phyloP scores from a whole-genome alignment of 495 filamentous ascomycete genomes.

The Neurospora sp. region DNA sequence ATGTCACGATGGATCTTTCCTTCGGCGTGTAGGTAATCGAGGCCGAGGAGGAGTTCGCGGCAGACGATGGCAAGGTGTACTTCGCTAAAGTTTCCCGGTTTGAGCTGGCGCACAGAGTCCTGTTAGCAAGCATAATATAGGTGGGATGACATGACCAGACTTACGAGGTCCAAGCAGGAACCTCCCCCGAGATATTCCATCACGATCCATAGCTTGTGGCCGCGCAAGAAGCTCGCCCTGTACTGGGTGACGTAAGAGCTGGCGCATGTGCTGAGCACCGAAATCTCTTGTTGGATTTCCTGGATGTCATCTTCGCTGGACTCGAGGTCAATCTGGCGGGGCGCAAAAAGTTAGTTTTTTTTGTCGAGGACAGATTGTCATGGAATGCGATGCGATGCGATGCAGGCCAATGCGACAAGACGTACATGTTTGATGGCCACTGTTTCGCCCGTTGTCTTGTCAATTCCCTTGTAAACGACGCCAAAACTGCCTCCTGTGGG shows the following conservation, averaged over 20 bases:
- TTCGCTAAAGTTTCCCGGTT: slow-evolving; percentile 86
- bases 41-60: slow-evolving; percentile 75
- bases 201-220: slow-evolving; percentile 96
- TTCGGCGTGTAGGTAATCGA: slow-evolving; percentile 89
- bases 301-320: slow-evolving; percentile 95
- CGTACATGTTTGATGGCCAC: slow-evolving; percentile 87
- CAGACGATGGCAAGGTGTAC: slow-evolving; percentile 91
- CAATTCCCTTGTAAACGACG: slow-evolving; percentile 90
- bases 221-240: slow-evolving; percentile 87
- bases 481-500: slow-evolving; percentile 80
- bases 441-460: slow-evolving; percentile 72
- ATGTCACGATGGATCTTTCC: slow-evolving; percentile 97
- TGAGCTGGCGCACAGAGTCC: slow-evolving; percentile 48
- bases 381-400: background rate
- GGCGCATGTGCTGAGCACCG: slow-evolving; percentile 85
- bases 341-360: slow-evolving; percentile 18
- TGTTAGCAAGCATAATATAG: slow-evolving; percentile 11
- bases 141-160: background rate
- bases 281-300: slow-evolving; percentile 96
- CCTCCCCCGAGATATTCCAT: slow-evolving; percentile 97
- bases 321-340: slow-evolving; percentile 82
- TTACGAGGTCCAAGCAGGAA: slow-evolving; percentile 84
- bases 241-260: slow-evolving; percentile 93
- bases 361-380: background rate
- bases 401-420: slow-evolving; percentile 1